Percentiles rank a stretch among this genome's conserved stretches.
phyloP scores from a whole-genome alignment of 306 rosid genomes.

The Potentilla sterilis region DNA sequence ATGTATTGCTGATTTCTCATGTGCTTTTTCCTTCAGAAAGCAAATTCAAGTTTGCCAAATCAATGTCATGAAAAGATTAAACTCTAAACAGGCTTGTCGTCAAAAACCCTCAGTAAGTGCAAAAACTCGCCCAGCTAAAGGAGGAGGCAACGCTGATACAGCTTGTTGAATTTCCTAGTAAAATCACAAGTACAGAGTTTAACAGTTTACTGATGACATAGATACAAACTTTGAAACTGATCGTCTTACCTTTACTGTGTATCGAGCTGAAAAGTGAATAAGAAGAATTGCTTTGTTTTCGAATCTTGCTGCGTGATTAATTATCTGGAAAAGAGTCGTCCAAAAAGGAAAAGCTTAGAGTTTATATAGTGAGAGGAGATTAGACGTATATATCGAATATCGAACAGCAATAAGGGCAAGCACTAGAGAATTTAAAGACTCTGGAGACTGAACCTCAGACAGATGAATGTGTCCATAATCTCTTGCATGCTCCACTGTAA shows the following conservation, averaged over 20 bases:
- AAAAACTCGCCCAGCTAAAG: conserved; percentile 66
- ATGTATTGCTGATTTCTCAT: background rate
- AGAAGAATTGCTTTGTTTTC: conserved; percentile 81
- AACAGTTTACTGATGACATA: background rate
- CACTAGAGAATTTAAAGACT: background rate
- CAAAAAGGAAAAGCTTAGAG: conserved; percentile 10
- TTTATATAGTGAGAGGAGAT: background rate
- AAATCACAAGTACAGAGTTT: background rate
- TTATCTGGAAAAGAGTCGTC: conserved; percentile 48
- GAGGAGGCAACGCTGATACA: conserved; percentile 48
- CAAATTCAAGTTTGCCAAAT: background rate
- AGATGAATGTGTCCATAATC: conserved; percentile 89
- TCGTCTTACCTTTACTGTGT: conserved; percentile 52
- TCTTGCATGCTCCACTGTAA: conserved; percentile 75
- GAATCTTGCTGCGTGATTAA: conserved; percentile 60
- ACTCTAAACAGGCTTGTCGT: conserved; percentile 4
- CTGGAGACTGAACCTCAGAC: conserved; percentile 53
- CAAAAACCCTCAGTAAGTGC: conserved; percentile 85
- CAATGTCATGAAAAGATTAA: background rate
- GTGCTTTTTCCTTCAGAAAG: conserved; percentile 2
- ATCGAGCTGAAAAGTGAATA: conserved; percentile 89
- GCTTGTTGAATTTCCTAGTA: conserved; percentile 86
- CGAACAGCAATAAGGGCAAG: background rate
- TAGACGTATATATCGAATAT: conserved; percentile 4
- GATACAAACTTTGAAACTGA: background rate